These are phyloP conservation scores for Ephemerocybe angulata DNA, from an alignment of 768 basidiomycete species.

Conservation along the genomic window DNA sequence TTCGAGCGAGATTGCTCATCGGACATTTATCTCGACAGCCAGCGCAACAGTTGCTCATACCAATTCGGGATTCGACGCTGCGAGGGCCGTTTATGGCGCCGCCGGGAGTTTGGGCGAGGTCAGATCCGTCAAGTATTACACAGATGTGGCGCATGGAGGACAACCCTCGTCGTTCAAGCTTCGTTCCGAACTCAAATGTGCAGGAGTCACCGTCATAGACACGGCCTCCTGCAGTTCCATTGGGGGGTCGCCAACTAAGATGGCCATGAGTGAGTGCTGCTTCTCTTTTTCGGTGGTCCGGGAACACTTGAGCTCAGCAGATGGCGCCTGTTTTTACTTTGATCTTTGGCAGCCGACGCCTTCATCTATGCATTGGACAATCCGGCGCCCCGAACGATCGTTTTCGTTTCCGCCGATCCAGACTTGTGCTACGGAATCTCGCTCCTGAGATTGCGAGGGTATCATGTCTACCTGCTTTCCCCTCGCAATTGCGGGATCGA, in stretches of 20 bases:
- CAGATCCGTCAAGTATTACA: not conserved
- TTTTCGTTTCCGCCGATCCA: constrained; percentile 6
- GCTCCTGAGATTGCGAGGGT: not conserved
- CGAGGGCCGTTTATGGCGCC: not conserved
- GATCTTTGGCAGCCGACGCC: not conserved
- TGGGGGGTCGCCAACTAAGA: not conserved
- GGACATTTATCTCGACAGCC: not conserved
- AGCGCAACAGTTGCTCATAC: not conserved
- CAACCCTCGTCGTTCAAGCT: not conserved
- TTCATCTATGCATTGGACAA: not conserved
- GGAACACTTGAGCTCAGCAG: not conserved
- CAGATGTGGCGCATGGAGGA: not conserved
- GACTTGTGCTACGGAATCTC: constrained; percentile 6
- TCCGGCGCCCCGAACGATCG: not conserved
- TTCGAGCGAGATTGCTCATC: not conserved
- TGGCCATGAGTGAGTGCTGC: constrained; percentile 2
- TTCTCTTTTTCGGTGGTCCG: too few species aligned
- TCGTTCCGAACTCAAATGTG: constrained; percentile 1
- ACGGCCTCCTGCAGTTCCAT: not conserved
- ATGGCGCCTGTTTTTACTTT: not conserved
- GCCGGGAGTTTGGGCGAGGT: not conserved
- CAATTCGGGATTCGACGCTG: not conserved
- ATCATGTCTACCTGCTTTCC: not conserved
- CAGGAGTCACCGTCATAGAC: constrained; percentile 3
- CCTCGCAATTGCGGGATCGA: not conserved